A percentile compares a stretch with the other conserved stretches of the same genome.
These are phyloP conservation scores for Rosa lucieae DNA, from an alignment of 306 rosid species.

Conservation along the genomic window DNA sequence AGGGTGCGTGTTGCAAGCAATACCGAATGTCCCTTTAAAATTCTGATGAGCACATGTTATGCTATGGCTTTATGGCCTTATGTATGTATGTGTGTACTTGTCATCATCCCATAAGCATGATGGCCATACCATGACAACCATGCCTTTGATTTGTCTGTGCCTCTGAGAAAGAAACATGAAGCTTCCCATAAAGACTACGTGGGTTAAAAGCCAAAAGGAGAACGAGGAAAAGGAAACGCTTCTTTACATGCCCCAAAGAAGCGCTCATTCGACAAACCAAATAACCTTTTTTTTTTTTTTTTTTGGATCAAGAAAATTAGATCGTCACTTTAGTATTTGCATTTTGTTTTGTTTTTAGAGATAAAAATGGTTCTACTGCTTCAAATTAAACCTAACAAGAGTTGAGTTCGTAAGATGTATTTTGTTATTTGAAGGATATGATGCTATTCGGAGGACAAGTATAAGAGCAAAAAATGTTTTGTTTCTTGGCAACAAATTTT, in stretches of 20 bases:
- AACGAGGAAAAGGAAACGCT: not conserved
- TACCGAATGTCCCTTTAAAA: not conserved
- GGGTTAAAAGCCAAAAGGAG: not conserved
- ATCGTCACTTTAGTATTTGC: not conserved
- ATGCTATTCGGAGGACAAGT: too few species aligned
- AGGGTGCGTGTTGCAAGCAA: not conserved
- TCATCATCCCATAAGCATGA: constrained; percentile 1
- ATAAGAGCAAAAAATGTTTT: too few species aligned
- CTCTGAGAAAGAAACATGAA: constrained; percentile 36
- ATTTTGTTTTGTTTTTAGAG: too few species aligned
- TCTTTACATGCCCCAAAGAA: not conserved
- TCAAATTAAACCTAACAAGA: too few species aligned
- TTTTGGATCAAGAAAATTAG: not conserved
- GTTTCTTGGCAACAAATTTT: too few species aligned
- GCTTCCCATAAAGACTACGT: constrained; percentile 30
- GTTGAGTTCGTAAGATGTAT: too few species aligned
- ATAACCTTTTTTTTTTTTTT: not conserved
- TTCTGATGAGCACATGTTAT: not conserved
- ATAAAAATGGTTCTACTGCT: too few species aligned
- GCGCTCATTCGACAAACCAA: not conserved
- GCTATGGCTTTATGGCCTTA: constrained; percentile 8
- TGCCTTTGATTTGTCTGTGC: constrained; percentile 24
- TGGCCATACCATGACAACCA: constrained; percentile 12
- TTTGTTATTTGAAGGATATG: too few species aligned
- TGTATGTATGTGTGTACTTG: not conserved